These are phyloP conservation scores for Paracoccidioides brasiliensis DNA, from an alignment of 2,329 filamentous ascomycete species.

Conservation along the genomic window DNA sequence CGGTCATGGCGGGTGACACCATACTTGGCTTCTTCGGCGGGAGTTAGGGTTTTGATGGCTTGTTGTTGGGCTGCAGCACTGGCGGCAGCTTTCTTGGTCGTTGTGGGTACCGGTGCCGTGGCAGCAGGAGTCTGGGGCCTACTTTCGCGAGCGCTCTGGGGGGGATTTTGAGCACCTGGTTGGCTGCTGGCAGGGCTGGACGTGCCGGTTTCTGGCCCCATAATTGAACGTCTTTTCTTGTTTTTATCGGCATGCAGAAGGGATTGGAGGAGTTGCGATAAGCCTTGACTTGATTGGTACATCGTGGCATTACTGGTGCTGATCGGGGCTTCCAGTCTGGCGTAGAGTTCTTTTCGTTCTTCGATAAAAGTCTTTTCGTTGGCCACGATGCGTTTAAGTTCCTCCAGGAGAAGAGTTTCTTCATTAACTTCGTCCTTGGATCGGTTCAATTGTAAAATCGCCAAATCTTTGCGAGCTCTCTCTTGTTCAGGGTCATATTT, in stretches of 20 bases:
- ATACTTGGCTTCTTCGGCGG: constrained; percentile 64
- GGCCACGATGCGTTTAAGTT: constrained; percentile 82
- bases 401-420: constrained; percentile 76
- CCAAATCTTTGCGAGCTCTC: constrained; percentile 68
- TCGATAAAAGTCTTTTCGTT: constrained; percentile 76
- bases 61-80: constrained; percentile 33
- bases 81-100: constrained; percentile 25
- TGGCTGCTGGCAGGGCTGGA: constrained; percentile 39
- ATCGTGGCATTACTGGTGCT: constrained; percentile 55
- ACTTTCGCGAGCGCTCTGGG: constrained; percentile 25
- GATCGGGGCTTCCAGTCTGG: constrained; percentile 69
- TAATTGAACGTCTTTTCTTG: constrained; percentile 70
- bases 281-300: constrained; percentile 69
- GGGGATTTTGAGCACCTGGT: constrained; percentile 29
- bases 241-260: constrained; percentile 73
- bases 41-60: constrained; percentile 56
- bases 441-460: constrained; percentile 62
- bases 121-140: constrained; percentile 21
- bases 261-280: constrained; percentile 69
- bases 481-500: constrained; percentile 78
- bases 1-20: constrained; percentile 79
- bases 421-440: constrained; percentile 81
- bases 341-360: constrained; percentile 76
- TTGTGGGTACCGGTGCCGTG: constrained; percentile 26
- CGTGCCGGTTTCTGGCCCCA: constrained; percentile 44